phyloP scores from a whole-genome alignment of 805 yeast species.

The Jamesozyma spencerorum region DNA sequence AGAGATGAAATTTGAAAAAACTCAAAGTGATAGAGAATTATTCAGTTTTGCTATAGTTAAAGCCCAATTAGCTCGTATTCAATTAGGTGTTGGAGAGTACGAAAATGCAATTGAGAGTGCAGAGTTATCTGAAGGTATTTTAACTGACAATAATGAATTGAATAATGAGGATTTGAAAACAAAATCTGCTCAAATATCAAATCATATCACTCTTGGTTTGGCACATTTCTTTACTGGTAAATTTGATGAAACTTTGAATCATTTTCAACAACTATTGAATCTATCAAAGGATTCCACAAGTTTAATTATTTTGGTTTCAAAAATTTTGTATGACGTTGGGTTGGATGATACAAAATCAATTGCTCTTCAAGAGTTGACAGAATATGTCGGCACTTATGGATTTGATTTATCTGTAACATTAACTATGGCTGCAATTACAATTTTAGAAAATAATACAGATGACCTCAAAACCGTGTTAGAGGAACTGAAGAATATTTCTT shows the following conservation, averaged over 20 bases:
- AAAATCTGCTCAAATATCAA: constrained; percentile 38
- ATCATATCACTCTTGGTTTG: constrained; percentile 64
- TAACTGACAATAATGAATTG: constrained; percentile 32
- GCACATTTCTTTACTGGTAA: constrained; percentile 54
- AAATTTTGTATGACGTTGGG: constrained; percentile 69
- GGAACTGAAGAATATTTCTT: constrained; percentile 48
- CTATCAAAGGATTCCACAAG: constrained; percentile 49
- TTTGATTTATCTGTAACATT: constrained; percentile 58
- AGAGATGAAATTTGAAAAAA: constrained; percentile 48
- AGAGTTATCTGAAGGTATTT: constrained; percentile 42
- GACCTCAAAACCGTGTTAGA: constrained; percentile 52
- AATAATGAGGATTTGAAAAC: background rate
- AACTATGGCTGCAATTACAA: constrained; percentile 69
- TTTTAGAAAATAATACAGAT: constrained; percentile 50
- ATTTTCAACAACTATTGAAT: constrained; percentile 55
- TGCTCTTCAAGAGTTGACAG: constrained; percentile 74
- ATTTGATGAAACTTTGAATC: constrained; percentile 56
- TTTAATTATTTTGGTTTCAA: constrained; percentile 65
- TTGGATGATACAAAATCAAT: constrained; percentile 70
- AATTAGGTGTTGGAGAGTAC: constrained; percentile 51
- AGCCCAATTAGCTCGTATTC: constrained; percentile 62
- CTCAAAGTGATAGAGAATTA: constrained; percentile 41
- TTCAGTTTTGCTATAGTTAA: constrained; percentile 49
- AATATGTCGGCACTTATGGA: constrained; percentile 54
- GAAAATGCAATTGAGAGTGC: constrained; percentile 54